Evolutionary conservation across 495 filamentous ascomycete genomes (phyloP).

Genomic region (Aspergillus biplanus): DNA sequence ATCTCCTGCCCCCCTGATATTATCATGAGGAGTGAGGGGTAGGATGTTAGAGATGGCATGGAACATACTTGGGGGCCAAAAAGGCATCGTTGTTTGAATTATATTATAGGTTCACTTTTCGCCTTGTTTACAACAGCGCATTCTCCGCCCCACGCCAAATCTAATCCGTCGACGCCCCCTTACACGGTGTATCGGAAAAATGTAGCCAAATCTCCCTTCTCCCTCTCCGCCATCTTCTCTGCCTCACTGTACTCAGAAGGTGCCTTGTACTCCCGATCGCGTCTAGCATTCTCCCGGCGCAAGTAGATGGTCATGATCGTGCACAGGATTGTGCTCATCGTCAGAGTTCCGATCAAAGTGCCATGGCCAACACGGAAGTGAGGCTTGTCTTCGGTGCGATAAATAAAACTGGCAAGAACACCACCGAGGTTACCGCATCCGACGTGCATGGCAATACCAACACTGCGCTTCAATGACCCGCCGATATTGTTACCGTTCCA

Average conservation of each 20-base stretch:
- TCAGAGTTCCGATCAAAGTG: slow-evolving; percentile 18
- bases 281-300: slow-evolving; percentile 15
- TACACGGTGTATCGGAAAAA: slow-evolving; percentile 24
- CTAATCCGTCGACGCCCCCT: background rate
- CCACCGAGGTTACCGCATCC: slow-evolving; percentile 20
- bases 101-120: background rate
- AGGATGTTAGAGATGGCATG: too few relatives aligned
- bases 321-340: slow-evolving; percentile 20
- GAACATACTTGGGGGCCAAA: too few relatives aligned
- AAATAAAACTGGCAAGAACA: slow-evolving; percentile 18
- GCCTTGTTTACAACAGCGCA: background rate
- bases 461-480: slow-evolving; percentile 17
- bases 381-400: slow-evolving; percentile 12
- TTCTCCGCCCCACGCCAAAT: background rate
- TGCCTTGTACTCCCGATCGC: slow-evolving; percentile 18
- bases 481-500: slow-evolving; percentile 25
- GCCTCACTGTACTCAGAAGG: slow-evolving; percentile 18
- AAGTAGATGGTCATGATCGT: slow-evolving; percentile 22
- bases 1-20: too few relatives aligned
- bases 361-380: slow-evolving; percentile 16
- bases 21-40: too few relatives aligned
- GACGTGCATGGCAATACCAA: slow-evolving; percentile 22
- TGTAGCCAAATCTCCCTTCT: slow-evolving; percentile 16
- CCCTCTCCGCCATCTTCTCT: slow-evolving; percentile 15
- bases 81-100: too few relatives aligned